Conservation (phyloP, 306 rosid species). For the Luffa acutangula region DNA sequence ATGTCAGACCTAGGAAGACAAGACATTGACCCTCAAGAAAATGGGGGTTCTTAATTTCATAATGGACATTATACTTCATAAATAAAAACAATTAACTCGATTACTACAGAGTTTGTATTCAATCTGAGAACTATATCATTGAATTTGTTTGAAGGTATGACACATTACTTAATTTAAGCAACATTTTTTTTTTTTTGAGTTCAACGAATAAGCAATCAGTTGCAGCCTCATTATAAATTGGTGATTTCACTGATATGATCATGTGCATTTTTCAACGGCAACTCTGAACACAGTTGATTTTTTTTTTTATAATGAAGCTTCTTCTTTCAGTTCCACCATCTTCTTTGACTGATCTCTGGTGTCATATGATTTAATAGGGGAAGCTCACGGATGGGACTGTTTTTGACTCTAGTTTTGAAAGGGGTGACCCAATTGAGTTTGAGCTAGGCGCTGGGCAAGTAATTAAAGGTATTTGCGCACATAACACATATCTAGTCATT, state of each 20-base stretch:
- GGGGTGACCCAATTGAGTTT: constrained; percentile 77
- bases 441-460: constrained; percentile 95
- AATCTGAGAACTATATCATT: not conserved
- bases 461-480: constrained; percentile 59
- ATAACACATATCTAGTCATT: not conserved
- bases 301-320: not conserved
- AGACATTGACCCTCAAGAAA: not conserved
- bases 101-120: not conserved
- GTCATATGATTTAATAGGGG: constrained; percentile 47
- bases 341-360: constrained; percentile 3
- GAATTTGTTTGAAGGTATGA: not conserved
- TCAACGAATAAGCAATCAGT: not conserved
- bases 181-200: no score
- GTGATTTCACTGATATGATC: not conserved
- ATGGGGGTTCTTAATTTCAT: not conserved
- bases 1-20: not conserved
- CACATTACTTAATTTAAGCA: not conserved
- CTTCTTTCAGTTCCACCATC: not conserved
- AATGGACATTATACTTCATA: not conserved
- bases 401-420: constrained; percentile 87
- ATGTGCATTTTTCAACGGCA: not conserved
- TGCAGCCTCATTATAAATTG: not conserved
- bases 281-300: not conserved
- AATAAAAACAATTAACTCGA: not conserved
- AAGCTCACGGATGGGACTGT: constrained; percentile 97